Percentiles rank a stretch among this genome's conserved stretches.
Evolutionary conservation across 73 alveolate species (phyloP).

Genomic region (Tetrahymena borealis): DNA sequence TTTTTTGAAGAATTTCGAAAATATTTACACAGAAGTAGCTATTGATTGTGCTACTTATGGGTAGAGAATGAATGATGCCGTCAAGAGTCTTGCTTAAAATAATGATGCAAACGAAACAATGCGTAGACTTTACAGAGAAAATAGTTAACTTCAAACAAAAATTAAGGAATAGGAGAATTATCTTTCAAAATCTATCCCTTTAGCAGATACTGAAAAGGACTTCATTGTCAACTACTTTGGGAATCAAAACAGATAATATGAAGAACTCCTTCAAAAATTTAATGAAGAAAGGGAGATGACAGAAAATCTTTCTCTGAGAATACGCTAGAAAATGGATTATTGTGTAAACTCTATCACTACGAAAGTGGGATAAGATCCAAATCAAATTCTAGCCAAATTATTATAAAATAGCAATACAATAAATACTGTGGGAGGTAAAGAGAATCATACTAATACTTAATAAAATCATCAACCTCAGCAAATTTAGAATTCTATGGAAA

Average conservation of each 20-base stretch:
- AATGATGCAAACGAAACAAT: background rate
- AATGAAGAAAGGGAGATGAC: background rate
- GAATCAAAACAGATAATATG: background rate
- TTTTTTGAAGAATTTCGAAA: background rate
- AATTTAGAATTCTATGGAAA: background rate
- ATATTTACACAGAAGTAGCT: background rate
- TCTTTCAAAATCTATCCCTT: background rate
- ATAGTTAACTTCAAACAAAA: background rate
- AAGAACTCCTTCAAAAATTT: background rate
- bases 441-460: background rate
- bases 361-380: background rate
- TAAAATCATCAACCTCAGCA: background rate
- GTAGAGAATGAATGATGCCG: background rate
- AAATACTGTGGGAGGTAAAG: background rate
- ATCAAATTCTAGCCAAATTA: background rate
- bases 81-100: background rate
- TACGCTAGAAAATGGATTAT: background rate
- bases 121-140: constrained; percentile 1
- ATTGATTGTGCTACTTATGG: background rate
- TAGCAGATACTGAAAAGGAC: background rate
- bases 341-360: background rate
- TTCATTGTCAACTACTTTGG: background rate
- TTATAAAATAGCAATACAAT: background rate
- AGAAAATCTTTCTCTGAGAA: background rate
- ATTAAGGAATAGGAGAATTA: background rate